phyloP scores from a whole-genome alignment of 225 moss, liverwort and hornwort species.

The Rhytidiadelphus loreus region DNA sequence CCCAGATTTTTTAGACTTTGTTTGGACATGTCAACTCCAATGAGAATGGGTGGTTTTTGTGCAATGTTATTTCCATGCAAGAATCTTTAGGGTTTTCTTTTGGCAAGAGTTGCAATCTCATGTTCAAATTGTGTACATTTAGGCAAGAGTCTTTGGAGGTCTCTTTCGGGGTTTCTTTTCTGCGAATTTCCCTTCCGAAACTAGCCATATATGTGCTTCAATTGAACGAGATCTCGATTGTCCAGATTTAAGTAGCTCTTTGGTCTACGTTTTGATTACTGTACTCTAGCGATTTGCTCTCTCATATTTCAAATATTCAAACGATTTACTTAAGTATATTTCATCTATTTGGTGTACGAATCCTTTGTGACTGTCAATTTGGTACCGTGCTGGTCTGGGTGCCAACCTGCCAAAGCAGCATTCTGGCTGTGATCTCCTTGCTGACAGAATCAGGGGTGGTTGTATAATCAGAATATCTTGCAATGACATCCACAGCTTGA shows the following conservation, averaged over 20 bases:
- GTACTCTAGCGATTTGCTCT: background rate
- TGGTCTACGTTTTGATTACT: background rate
- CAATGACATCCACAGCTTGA: background rate
- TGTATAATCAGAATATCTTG: background rate
- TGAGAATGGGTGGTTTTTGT: background rate
- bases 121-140: too few relatives aligned
- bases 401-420: background rate
- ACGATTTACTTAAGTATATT: background rate
- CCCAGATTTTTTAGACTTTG: background rate
- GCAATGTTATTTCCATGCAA: background rate
- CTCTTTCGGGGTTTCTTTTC: background rate
- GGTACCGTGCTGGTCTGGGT: background rate
- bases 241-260: background rate
- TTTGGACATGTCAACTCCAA: background rate
- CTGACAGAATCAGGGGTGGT: background rate
- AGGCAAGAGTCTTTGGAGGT: too few relatives aligned
- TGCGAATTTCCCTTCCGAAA: background rate
- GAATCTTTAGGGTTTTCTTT: background rate
- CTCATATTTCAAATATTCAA: background rate
- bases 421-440: background rate
- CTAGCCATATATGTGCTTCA: background rate
- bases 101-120: background rate
- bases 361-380: background rate
- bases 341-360: background rate
- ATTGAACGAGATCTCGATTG: background rate